Conservation (phyloP, 2,329 filamentous ascomycete genomes). For the Trichocomaceae sp. region DNA sequence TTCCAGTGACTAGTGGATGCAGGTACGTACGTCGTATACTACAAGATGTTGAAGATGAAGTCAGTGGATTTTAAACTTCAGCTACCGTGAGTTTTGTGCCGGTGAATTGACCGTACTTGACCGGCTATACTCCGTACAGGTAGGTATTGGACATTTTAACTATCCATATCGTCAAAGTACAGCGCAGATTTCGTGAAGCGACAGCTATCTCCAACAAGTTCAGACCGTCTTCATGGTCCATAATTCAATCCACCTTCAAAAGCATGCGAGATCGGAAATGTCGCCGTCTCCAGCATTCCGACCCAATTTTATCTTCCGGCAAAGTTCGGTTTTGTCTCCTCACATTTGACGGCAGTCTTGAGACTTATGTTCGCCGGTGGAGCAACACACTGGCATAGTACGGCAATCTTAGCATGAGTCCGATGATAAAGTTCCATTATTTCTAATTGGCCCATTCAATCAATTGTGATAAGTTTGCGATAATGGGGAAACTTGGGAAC, state of each 20-base stretch:
- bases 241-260: too few species aligned
- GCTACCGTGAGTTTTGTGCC: background rate
- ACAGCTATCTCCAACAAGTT: background rate
- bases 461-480: too few species aligned
- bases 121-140: too few species aligned
- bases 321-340: background rate
- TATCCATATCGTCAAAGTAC: background rate
- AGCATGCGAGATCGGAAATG: background rate
- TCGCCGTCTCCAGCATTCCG: background rate
- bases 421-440: background rate
- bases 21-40: too few species aligned
- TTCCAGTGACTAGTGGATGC: too few species aligned
- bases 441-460: background rate
- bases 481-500: too few species aligned
- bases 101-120: background rate
- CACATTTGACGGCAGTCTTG: too few species aligned
- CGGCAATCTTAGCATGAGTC: constrained; percentile 1
- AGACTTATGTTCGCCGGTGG: background rate
- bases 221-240: too few species aligned
- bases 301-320: background rate
- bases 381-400: background rate
- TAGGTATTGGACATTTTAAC: too few species aligned
- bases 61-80: background rate
- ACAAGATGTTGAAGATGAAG: too few species aligned
- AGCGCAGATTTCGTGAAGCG: background rate